Evolutionary conservation across 208 protist species (phyloP).

Genomic region (Herpetomonas tarakana): DNA sequence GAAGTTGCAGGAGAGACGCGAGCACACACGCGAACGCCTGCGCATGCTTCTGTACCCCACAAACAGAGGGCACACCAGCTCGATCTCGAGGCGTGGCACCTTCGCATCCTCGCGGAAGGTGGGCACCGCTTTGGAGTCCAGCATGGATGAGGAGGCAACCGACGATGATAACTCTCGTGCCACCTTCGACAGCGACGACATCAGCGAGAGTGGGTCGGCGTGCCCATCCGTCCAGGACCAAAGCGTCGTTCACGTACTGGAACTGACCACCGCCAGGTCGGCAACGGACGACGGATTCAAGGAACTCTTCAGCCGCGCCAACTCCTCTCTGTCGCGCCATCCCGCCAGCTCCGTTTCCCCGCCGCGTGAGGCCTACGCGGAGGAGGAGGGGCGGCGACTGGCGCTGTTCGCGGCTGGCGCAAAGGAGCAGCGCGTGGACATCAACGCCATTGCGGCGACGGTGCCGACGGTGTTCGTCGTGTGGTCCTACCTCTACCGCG

Average conservation of each 20-base stretch:
- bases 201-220: background rate
- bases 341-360: background rate
- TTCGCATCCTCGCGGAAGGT: no score
- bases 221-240: background rate
- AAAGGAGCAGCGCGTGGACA: constrained; percentile 51
- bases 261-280: background rate
- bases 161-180: background rate
- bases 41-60: constrained; percentile 34
- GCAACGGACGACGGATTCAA: background rate
- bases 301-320: background rate
- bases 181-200: no score
- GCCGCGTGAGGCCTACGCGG: background rate
- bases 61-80: no score
- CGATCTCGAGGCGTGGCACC: no score
- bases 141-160: background rate
- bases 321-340: no score
- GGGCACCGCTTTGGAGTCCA: no score
- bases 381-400: background rate
- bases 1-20: constrained; percentile 49
- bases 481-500: constrained; percentile 62
- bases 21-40: constrained; percentile 53
- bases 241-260: background rate
- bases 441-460: constrained; percentile 44
- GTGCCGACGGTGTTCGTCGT: constrained; percentile 73
- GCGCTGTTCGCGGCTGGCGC: constrained; percentile 36